Evolutionary conservation across 2,329 filamentous ascomycete species (phyloP).

Genomic region (Xylariaceae sp.): DNA sequence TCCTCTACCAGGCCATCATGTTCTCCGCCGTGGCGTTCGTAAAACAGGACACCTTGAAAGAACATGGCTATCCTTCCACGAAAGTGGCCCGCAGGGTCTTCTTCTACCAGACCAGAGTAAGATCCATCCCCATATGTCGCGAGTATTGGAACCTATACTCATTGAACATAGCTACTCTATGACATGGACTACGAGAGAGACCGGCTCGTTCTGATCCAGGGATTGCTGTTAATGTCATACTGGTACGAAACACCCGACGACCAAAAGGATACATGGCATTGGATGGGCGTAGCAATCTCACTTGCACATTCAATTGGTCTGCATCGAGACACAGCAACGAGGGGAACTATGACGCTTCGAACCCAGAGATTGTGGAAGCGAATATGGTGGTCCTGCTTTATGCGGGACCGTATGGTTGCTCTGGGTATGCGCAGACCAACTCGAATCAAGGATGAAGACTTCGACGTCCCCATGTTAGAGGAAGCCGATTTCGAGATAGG

Average conservation of each 20-base stretch:
- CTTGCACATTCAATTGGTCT: conserved; percentile 90
- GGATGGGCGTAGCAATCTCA: conserved; percentile 95
- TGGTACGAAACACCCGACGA: conserved; percentile 98
- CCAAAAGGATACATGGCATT: conserved; percentile 97
- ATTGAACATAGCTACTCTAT: conserved; percentile 66
- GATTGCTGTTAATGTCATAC: conserved; percentile 88
- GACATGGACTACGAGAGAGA: conserved; percentile 95
- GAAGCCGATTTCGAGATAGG: conserved; percentile 81
- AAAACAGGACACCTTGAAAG: conserved; percentile 71
- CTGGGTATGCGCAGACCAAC: conserved; percentile 92
- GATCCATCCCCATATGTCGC: conserved; percentile 31
- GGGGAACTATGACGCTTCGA: conserved; percentile 63
- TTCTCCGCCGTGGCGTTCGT: conserved; percentile 89
- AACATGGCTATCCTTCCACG: conserved; percentile 73
- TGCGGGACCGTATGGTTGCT: conserved; percentile 88
- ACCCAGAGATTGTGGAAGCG: conserved; percentile 87
- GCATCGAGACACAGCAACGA: conserved; percentile 77
- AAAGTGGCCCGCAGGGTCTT: conserved; percentile 84
- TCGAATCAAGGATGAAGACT: conserved; percentile 89
- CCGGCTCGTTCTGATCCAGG: conserved; percentile 83
- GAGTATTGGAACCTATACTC: conserved; percentile 6
- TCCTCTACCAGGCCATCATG: conserved; percentile 93
- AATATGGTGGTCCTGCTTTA: conserved; percentile 98
- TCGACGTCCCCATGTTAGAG: conserved; percentile 86
- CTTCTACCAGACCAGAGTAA: conserved; percentile 82